Percentiles rank a stretch among this genome's conserved stretches.
These are phyloP conservation scores for Astrephomene gubernaculifera DNA, from an alignment of 139 green algal genomes.

Conservation along the genomic window DNA sequence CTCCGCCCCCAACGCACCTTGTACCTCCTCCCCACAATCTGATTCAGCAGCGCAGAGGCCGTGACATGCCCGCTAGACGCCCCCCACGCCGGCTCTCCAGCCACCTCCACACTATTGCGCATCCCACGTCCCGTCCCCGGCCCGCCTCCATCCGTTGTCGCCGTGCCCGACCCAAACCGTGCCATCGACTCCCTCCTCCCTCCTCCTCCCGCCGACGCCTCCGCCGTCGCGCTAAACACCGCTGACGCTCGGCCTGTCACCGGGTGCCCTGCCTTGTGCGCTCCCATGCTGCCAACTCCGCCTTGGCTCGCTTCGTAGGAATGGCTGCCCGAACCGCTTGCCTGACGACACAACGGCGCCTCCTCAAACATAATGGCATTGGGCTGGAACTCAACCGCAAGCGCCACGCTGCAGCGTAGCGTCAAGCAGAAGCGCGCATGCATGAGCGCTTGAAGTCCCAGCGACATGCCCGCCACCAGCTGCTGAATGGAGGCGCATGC, in stretches of 20 bases:
- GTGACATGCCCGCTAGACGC: constrained; percentile 29
- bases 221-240: background rate
- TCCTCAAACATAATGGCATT: constrained; percentile 48
- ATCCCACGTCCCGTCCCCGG: background rate
- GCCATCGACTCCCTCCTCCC: background rate
- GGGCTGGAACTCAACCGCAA: constrained; percentile 42
- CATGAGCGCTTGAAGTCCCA: constrained; percentile 38
- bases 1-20: constrained; percentile 9
- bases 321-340: constrained; percentile 4
- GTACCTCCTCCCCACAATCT: constrained; percentile 33
- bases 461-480: constrained; percentile 31
- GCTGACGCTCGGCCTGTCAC: background rate
- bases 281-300: too few relatives aligned
- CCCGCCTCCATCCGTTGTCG: background rate
- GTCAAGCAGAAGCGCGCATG: constrained; percentile 41
- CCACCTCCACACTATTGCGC: constrained; percentile 18
- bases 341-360: background rate
- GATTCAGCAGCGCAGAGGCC: constrained; percentile 25
- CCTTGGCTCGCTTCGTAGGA: background rate
- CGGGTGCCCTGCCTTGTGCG: background rate
- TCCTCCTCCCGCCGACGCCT: background rate
- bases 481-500: constrained; percentile 47
- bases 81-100: background rate
- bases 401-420: constrained; percentile 38
- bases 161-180: background rate